phyloP scores from a whole-genome alignment of 139 green algal species.

The Coelastrella sp. region DNA sequence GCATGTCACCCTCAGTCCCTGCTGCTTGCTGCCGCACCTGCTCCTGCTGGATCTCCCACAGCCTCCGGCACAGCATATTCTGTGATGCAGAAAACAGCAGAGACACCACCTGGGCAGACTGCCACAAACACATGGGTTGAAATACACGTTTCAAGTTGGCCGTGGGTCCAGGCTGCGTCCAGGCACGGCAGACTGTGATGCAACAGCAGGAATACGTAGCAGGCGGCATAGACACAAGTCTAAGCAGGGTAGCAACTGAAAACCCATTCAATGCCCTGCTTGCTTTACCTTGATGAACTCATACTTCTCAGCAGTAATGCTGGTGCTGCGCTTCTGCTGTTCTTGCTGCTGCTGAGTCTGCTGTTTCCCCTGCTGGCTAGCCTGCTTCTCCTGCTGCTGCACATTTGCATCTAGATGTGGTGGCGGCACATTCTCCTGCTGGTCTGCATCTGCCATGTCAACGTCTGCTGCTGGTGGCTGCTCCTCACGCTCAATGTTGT shows the following conservation, averaged over 20 bases:
- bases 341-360: slow-evolving; percentile 37
- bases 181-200: no score
- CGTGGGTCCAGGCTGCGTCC: no score
- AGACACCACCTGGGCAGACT: not conserved
- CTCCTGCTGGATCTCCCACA: slow-evolving; percentile 68
- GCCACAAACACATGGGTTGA: not conserved
- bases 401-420: not conserved
- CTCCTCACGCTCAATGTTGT: slow-evolving; percentile 20
- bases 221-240: no score
- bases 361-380: slow-evolving; percentile 38
- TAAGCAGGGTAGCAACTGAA: no score
- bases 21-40: slow-evolving; percentile 55
- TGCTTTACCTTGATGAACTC: slow-evolving; percentile 81
- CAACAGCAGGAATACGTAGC: no score
- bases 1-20: slow-evolving; percentile 43
- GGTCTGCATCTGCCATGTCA: slow-evolving; percentile 30
- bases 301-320: slow-evolving; percentile 82
- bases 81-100: slow-evolving; percentile 42
- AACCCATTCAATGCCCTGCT: no score
- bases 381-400: slow-evolving; percentile 33
- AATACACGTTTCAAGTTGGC: not conserved
- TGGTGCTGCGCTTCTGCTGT: slow-evolving; percentile 56
- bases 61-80: slow-evolving; percentile 73
- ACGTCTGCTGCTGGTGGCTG: slow-evolving; percentile 3
- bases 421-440: slow-evolving; percentile 44